Evolutionary conservation across 2,329 filamentous ascomycete species (phyloP), one percentile per base, ranked within the genome.

Genomic region (Neofusicoccum kwambonambiense): DNA sequence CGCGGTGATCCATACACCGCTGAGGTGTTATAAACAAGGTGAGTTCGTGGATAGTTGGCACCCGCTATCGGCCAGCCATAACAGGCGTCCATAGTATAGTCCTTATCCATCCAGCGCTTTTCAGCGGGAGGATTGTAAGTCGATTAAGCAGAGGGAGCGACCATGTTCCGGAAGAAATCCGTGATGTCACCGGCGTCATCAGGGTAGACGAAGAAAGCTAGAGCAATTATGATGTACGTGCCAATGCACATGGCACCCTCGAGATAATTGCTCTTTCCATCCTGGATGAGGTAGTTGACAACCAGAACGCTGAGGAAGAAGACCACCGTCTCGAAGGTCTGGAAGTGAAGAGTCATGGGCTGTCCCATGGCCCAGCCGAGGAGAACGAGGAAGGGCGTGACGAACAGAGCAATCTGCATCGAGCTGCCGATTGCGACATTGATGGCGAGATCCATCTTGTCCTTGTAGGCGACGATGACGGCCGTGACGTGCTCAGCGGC

Each of bases 321-420:
- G 64, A 90, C 91, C 22, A 95, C 90, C 0, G 92, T 96, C 83
- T 96, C 92, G 77, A 96, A 96, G 56, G 92, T 84, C 66, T 92
- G 92, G 77, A 96, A 96, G 80, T 94, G 93, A 39, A 96, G 83
- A 34, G 89, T 82, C 83, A 85, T 85, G 52, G 79, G 76, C 68
- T 82, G 72, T 22, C 77, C 79, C 65, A 86, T 81, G 70, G 81
- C 80, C 83, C 83, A 86, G 58, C 84, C 84, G 9, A 85, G 78
- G 47, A 86, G 81, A 64, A 86, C 83, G 60, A 86, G 75, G 75
- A 84, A 84, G 5, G 84, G 84, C 2, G 84, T 86, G 50, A 85
- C 84, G 68, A 86, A 84, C 27, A 86, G 79, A 3, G 84, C 83
- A 64, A 86, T 86, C 67, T 86, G 83, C 76, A 86, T 78, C 62